Conservation (phyloP, 257 asterid genomes). For the Nicotiana otophora region DNA sequence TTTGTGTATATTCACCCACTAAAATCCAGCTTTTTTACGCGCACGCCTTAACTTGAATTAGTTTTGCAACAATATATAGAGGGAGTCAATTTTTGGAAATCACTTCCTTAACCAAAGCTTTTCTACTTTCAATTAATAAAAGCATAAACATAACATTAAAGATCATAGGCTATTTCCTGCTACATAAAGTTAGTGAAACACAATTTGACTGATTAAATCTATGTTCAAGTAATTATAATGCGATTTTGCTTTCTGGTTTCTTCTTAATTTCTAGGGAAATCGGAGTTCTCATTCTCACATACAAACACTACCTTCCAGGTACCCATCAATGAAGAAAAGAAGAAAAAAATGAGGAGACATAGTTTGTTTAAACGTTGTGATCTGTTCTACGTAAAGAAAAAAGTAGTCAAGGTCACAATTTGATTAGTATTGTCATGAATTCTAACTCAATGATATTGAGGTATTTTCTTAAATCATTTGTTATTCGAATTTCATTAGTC, state of each 20-base stretch:
- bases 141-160: too few species aligned
- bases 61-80: not conserved
- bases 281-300: not conserved
- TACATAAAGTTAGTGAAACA: not conserved
- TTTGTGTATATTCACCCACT: slow-evolving; percentile 2
- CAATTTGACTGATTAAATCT: not conserved
- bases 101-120: not conserved
- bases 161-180: not conserved
- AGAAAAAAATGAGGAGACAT: not conserved
- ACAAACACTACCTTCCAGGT: not conserved
- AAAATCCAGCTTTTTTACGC: not conserved
- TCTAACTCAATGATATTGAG: too few species aligned
- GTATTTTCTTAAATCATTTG: too few species aligned
- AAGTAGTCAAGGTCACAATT: not conserved
- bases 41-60: not conserved
- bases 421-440: not conserved
- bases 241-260: not conserved
- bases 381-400: not conserved
- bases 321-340: not conserved
- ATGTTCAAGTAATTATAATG: not conserved
- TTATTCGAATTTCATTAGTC: too few species aligned
- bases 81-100: not conserved
- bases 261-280: not conserved
- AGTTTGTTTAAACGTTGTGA: not conserved
- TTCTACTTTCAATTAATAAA: not conserved